A percentile compares a stretch with the other conserved stretches of the same genome.
These are phyloP conservation scores for Nitzschia sp. DNA, from an alignment of 108 stramenopile species.

Conservation along the genomic window DNA sequence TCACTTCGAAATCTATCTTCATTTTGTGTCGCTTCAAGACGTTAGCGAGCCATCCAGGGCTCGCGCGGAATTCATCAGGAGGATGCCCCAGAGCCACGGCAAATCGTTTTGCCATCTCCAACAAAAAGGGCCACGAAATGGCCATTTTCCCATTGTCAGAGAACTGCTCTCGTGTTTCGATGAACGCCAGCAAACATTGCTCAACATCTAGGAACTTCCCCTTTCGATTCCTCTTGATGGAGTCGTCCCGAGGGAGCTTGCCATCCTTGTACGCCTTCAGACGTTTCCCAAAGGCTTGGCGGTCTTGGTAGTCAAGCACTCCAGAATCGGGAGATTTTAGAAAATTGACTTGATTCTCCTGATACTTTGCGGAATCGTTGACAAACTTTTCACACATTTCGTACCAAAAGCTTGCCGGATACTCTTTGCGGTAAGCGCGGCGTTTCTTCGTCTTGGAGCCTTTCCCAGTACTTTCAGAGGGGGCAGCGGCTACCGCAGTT, in stretches of 20 bases:
- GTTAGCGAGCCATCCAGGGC: constrained; percentile 7
- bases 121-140: constrained; percentile 1
- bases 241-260: neutral
- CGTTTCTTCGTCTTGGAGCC: too few relatives aligned
- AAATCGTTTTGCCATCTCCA: constrained; percentile 7
- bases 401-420: constrained; percentile 7
- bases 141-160: neutral
- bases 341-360: neutral
- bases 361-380: neutral
- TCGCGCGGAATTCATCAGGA: neutral
- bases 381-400: constrained; percentile 7
- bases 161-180: constrained; percentile 2
- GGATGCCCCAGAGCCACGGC: neutral
- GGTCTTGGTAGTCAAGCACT: neutral
- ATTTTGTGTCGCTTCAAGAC: neutral
- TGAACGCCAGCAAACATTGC: constrained; percentile 1
- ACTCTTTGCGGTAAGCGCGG: neutral
- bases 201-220: constrained; percentile 5
- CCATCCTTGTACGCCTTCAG: neutral
- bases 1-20: neutral
- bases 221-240: neutral
- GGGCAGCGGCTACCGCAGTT: neutral
- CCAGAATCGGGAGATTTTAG: constrained; percentile 4
- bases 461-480: too few relatives aligned
- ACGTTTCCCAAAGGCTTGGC: constrained; percentile 1